Percentiles rank a stretch among this genome's conserved stretches.
These are phyloP conservation scores for Lophiotrema nucula DNA, from an alignment of 495 filamentous ascomycete genomes.

Conservation along the genomic window DNA sequence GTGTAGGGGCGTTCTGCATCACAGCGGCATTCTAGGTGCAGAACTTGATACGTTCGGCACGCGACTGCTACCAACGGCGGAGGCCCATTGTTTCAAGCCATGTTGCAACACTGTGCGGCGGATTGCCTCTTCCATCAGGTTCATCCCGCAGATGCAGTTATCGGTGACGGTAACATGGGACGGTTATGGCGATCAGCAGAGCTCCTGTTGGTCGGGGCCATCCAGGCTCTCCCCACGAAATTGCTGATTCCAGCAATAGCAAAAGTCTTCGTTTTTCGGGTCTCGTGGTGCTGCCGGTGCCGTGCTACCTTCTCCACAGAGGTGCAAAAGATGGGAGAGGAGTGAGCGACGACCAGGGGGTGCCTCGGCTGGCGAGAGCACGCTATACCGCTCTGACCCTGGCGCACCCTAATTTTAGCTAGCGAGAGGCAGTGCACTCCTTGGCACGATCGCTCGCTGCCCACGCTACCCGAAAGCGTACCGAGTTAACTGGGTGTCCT, in stretches of 20 bases:
- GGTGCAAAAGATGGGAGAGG: not conserved
- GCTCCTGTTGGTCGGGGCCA: no score
- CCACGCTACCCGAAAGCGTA: not conserved
- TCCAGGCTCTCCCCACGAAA: no score
- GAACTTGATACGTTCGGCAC: conserved; percentile 7
- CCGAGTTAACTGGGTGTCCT: not conserved
- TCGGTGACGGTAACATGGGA: no score
- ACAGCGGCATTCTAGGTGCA: not conserved
- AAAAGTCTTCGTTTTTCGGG: no score
- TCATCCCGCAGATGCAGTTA: no score
- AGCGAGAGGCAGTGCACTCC: conserved; percentile 20
- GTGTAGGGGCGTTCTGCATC: not conserved
- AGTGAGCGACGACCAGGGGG: not conserved
- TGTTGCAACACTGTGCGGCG: conserved; percentile 8
- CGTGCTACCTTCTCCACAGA: not conserved
- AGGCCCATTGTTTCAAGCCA: conserved; percentile 7
- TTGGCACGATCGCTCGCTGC: not conserved
- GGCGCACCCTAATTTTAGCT: conserved; percentile 5
- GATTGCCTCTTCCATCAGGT: not conserved
- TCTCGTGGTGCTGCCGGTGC: no score
- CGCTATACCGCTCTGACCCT: not conserved
- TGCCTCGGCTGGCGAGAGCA: conserved; percentile 2
- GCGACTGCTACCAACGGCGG: not conserved
- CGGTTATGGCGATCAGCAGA: no score
- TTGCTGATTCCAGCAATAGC: no score